Evolutionary conservation across 768 basidiomycete genomes (phyloP), one percentile per base, ranked within the genome.

Genomic region (Coprinopsis sp.): DNA sequence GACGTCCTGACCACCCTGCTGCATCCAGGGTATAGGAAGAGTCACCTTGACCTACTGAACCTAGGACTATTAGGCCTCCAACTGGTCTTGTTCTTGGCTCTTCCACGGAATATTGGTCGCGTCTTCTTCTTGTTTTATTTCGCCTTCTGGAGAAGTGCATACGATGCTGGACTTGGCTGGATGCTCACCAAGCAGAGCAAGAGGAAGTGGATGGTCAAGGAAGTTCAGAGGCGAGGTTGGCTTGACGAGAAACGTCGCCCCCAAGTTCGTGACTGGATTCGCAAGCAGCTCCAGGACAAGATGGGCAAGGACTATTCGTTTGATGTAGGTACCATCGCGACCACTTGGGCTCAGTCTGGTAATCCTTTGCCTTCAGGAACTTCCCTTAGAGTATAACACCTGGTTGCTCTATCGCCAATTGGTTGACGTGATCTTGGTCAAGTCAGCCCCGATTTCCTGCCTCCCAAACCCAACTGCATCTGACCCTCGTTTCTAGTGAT

Each of bases 381-480:
- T 95, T 13, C 94, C 94, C 0, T 61, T 91, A 30, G 94, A 97
- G 64, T 97, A 95, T 66, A 98, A 97, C 57, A 80, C 90, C 0
- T 99, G 95, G 96, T 73, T 99, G 24, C 75, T 97, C 49, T 99
- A 97, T 65, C 82, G 95, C 40, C 92, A 96, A 64, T 70, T 82
- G n/a, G 95, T 98, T 18, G 95, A 98, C 64, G 79, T 96, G 22
- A 97, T 98, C 58, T 76, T 99, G 33, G 77, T 98, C 60, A 98
- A 98, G 92, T 96, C 53, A 44, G 83, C 77, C 14, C 43, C 44
- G 8, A 22, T 6, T 31, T 24, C 19, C 13, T 40, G 19, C 1
- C 23, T 16, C 37, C 25, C 4, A 23, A 11, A n/a, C 19, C 14
- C 10, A 36, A 37, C 44, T 22, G 33, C 49, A 43, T 51, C 37